A percentile compares a stretch with the other conserved stretches of the same genome.
phyloP scores from a whole-genome alignment of 2,329 filamentous ascomycete species.

The Tolypocladium ovalisporum region DNA sequence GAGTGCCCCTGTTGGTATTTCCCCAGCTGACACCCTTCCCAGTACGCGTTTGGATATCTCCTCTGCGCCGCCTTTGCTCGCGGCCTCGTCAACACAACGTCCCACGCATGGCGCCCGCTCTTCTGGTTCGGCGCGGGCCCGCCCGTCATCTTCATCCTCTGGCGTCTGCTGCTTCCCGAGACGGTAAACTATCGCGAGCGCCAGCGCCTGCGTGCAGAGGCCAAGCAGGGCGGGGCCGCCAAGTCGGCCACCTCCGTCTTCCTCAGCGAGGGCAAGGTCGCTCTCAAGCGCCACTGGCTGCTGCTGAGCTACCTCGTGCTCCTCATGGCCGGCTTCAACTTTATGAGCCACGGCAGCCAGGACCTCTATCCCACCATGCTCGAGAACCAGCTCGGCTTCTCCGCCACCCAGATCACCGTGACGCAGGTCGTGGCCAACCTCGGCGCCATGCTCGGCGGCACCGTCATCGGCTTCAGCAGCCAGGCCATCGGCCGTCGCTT shows the following conservation, averaged over 20 bases:
- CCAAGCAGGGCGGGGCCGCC: constrained; percentile 9
- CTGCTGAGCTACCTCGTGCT: constrained; percentile 72
- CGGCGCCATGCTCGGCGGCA: constrained; percentile 59
- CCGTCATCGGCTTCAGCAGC: constrained; percentile 53
- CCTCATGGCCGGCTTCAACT: constrained; percentile 86
- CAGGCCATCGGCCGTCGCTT: constrained; percentile 61
- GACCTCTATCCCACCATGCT: constrained; percentile 53
- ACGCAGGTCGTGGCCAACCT: constrained; percentile 64
- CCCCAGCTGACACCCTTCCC: neutral
- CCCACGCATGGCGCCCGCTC: constrained; percentile 71
- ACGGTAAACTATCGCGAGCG: constrained; percentile 63
- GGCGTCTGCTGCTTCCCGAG: constrained; percentile 69
- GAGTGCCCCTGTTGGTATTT: rapidly evolving
- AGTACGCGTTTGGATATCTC: constrained; percentile 56
- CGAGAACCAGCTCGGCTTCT: constrained; percentile 42
- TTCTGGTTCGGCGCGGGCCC: constrained; percentile 85
- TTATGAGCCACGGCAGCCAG: constrained; percentile 71
- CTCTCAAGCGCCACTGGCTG: constrained; percentile 69
- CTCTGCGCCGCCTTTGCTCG: constrained; percentile 47
- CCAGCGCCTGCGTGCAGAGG: constrained; percentile 45
- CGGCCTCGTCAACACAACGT: constrained; percentile 63
- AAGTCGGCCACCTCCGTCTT: constrained; percentile 46
- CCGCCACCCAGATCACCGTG: constrained; percentile 48
- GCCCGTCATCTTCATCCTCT: constrained; percentile 69
- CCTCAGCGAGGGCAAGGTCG: constrained; percentile 65